phyloP scores from a whole-genome alignment of 1,284 basidiomycete species.

The Lentinula novae-zelandiae region DNA sequence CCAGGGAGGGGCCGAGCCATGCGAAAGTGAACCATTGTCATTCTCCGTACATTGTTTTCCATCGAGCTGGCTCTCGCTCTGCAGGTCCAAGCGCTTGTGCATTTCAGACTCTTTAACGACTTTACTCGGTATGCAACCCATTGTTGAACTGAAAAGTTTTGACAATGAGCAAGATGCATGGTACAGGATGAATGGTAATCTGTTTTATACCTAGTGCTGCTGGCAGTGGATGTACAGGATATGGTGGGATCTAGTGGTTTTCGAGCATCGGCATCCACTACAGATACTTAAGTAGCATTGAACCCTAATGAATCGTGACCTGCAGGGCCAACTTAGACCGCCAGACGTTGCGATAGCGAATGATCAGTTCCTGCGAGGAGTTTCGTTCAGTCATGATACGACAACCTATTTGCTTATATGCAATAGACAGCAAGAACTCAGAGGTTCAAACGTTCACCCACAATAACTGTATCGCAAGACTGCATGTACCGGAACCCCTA shows the following conservation, averaged over 20 bases:
- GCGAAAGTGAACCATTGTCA: background rate
- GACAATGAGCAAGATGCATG: background rate
- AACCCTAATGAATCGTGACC: too few relatives aligned
- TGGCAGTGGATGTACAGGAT: background rate
- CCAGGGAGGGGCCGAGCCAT: conserved; percentile 10
- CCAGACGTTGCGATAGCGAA: conserved; percentile 7
- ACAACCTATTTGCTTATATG: too few relatives aligned
- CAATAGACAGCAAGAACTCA: too few relatives aligned
- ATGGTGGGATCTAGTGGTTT: background rate
- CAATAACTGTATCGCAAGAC: too few relatives aligned
- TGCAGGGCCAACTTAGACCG: background rate
- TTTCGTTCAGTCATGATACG: too few relatives aligned
- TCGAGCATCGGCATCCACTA: background rate
- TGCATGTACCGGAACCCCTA: too few relatives aligned
- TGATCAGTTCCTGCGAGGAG: background rate
- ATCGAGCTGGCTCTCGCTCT: background rate
- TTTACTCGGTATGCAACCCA: conserved; percentile 47
- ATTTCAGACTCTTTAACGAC: conserved; percentile 17
- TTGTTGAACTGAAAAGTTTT: conserved; percentile 6
- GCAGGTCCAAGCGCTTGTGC: background rate
- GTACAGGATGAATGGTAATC: background rate
- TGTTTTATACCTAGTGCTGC: background rate
- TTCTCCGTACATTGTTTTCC: background rate
- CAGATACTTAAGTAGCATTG: too few relatives aligned
- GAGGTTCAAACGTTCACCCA: too few relatives aligned